Evolutionary conservation across 1,284 basidiomycete genomes (phyloP), one percentile per base, ranked within the genome.

Genomic region (Pyrrhoderma lamaoense): DNA sequence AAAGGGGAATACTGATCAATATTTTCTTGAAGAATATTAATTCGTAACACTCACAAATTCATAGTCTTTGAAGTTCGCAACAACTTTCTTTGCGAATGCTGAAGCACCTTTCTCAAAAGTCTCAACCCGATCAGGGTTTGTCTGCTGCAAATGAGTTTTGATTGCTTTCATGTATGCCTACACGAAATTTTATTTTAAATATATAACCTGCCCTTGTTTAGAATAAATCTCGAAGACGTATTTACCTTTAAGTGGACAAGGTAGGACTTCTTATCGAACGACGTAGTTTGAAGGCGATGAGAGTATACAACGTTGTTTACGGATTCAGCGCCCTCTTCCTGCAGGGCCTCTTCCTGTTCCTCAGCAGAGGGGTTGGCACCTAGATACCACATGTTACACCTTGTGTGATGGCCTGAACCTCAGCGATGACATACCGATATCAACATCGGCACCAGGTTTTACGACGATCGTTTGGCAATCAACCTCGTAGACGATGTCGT

Each of bases 251-350:
- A 81, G 71, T 95, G 86, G 40, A 76, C 69, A 44, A 93, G 72
- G 73, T 80, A 99, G 37, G 72, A 69, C 73, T 97, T 97, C 74
- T 98, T 99, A 75, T 98, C 93, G 69, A 96, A 99, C 7, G 64
- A 37, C 25, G 92, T 95, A 36, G 68, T 45, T 65, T 90, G 81
- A 57, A 99, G 86, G 64, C 93, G 87, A 84, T 95, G 94, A 46
- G 93, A 92, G 76, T 93, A 73, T 56, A 86, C 85, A 60, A 99
- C 77, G 71, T 99, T 93, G 85, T 94, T 99, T 65, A 96, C 87
- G 58, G 75, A 73, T 16, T 53, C 40, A 31, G 82, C 77, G 59
- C 89, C 91, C 14, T 89, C 85, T 67, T 93, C 94, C 23, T 40
- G 36, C 54, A 96, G 69, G 27, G 75, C 76, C 59, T 99, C 96